Evolutionary conservation across 2,329 filamentous ascomycete genomes (phyloP).

Genomic region (Fusarium staphyleae): DNA sequence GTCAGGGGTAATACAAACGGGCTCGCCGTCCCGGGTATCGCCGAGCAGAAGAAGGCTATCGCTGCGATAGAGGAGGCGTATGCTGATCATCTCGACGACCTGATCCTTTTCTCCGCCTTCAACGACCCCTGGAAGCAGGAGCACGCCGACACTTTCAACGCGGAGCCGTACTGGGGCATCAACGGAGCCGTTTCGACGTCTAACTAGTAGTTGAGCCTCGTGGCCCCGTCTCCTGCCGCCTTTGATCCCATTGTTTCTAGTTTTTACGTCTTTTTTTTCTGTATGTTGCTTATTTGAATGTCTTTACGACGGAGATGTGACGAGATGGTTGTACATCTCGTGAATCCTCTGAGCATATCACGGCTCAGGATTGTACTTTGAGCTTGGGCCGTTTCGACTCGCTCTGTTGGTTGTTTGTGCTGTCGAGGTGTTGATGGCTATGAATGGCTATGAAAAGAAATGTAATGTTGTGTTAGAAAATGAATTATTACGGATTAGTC

Average conservation of each 20-base stretch:
- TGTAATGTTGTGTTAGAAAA: no score
- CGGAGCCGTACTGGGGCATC: slow-evolving; percentile 82
- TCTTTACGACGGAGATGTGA: no score
- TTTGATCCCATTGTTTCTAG: neutral
- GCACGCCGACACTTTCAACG: slow-evolving; percentile 66
- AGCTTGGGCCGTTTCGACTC: no score
- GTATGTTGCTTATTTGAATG: neutral
- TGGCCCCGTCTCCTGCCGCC: neutral
- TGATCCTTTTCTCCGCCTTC: slow-evolving; percentile 81
- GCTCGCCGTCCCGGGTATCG: slow-evolving; percentile 69
- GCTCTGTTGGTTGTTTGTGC: no score
- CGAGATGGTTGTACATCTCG: no score
- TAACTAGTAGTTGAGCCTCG: slow-evolving; percentile 16
- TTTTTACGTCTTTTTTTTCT: neutral
- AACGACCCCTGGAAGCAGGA: slow-evolving; percentile 82
- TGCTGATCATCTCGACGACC: slow-evolving; percentile 52
- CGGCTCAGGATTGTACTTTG: no score
- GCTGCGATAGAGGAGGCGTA: slow-evolving; percentile 69
- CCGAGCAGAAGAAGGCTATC: slow-evolving; percentile 72
- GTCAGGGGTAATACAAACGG: slow-evolving; percentile 71
- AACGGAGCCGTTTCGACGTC: slow-evolving; percentile 40
- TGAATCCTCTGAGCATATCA: no score
- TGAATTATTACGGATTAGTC: no score
- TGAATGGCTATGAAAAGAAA: no score
- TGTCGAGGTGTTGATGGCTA: no score